Evolutionary conservation across 2,329 filamentous ascomycete species (phyloP).

Genomic region (Cercospora beticola): DNA sequence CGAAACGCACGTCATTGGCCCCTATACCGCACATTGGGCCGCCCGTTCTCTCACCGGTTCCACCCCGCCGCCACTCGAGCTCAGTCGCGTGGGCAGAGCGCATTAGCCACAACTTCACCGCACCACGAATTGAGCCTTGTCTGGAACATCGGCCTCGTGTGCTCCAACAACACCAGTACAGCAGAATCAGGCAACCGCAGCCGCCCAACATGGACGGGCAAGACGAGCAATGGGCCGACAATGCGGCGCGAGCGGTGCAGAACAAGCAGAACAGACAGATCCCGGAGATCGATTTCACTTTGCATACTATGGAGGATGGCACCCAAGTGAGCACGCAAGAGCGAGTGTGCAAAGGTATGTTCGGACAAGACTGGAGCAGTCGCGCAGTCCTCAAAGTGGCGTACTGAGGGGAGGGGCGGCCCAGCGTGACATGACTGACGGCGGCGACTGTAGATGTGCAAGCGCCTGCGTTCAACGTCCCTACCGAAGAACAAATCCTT

Average conservation of each 20-base stretch:
- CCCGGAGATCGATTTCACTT: constrained; percentile 96
- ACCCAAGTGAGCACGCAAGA: constrained; percentile 92
- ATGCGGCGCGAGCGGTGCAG: constrained; percentile 85
- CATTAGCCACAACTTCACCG: constrained; percentile 18
- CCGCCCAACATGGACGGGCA: constrained; percentile 37
- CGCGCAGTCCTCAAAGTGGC: not conserved
- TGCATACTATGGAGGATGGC: constrained; percentile 98
- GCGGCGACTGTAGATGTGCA: constrained; percentile 72
- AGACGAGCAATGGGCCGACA: constrained; percentile 63
- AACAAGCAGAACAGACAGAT: constrained; percentile 78
- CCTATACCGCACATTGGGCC: not conserved
- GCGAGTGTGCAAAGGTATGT: constrained; percentile 92
- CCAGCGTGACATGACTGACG: constrained; percentile 19
- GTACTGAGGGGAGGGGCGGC: not conserved
- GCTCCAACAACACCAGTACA: not conserved
- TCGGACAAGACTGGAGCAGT: not conserved
- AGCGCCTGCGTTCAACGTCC: constrained; percentile 89
- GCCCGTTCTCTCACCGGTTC: constrained; percentile 13
- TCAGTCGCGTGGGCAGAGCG: constrained; percentile 14
- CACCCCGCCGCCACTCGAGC: constrained; percentile 8
- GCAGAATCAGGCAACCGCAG: not conserved
- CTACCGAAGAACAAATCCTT: constrained; percentile 92
- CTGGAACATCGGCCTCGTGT: not conserved
- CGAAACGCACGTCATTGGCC: constrained; percentile 2
- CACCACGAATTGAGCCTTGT: constrained; percentile 2